phyloP scores from a whole-genome alignment of 1,284 basidiomycete species.

The Clitocybe nebularis region DNA sequence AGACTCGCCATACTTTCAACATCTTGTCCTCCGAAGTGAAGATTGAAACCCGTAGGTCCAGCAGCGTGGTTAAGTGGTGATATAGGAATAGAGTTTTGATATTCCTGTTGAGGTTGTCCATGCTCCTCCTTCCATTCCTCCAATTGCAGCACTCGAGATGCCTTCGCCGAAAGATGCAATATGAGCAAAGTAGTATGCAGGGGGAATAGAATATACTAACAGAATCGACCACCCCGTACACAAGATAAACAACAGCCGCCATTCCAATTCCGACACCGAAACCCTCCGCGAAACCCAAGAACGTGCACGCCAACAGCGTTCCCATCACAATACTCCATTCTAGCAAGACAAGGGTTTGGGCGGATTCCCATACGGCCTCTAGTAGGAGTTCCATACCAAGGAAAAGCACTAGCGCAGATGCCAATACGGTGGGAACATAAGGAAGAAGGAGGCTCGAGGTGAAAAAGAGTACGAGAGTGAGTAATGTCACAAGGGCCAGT shows the following conservation, averaged over 20 bases:
- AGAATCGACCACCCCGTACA: conserved; percentile 21
- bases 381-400: conserved; percentile 21
- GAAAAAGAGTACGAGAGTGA: conserved; percentile 19
- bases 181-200: background rate
- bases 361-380: conserved; percentile 21
- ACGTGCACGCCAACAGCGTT: conserved; percentile 19
- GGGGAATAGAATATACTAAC: conserved; percentile 8
- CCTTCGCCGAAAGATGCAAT: background rate
- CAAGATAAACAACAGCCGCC: conserved; percentile 17
- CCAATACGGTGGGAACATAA: conserved; percentile 21
- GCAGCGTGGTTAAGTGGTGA: background rate
- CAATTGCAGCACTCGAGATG: background rate
- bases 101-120: background rate
- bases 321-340: conserved; percentile 20
- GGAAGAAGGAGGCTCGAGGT: conserved; percentile 16
- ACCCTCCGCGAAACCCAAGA: conserved; percentile 22
- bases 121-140: conserved; percentile 1
- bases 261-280: conserved; percentile 22
- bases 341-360: conserved; percentile 16
- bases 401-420: conserved; percentile 20
- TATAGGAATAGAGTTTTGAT: background rate
- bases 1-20: background rate
- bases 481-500: conserved; percentile 12
- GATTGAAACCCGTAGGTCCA: background rate
- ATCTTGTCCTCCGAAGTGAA: background rate